Evolutionary conservation across 257 asterid genomes (phyloP).

Genomic region (Orobanche coerulescens): DNA sequence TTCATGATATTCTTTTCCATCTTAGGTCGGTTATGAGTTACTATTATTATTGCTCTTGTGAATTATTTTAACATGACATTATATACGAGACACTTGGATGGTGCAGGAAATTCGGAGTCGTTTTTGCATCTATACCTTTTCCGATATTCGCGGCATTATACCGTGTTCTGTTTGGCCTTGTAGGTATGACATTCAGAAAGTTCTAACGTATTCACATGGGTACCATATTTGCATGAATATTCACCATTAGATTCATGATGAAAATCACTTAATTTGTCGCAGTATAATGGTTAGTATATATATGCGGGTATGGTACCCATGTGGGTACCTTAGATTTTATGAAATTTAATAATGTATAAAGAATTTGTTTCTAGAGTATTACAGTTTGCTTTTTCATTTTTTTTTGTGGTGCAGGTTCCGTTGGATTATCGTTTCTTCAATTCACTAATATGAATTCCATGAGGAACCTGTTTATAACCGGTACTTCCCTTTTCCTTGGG

Average conservation of each 20-base stretch:
- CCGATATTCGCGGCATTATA: conserved; percentile 85
- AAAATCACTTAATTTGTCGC: too few species aligned
- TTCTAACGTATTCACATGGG: too few species aligned
- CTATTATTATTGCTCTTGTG: too few species aligned
- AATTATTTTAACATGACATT: too few species aligned
- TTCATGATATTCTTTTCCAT: conserved; percentile 97
- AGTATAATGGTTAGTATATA: too few species aligned
- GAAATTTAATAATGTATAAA: background rate
- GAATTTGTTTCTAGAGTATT: background rate
- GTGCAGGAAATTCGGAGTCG: conserved; percentile 97
- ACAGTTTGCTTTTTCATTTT: background rate
- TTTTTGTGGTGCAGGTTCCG: conserved; percentile 59
- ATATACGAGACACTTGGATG: background rate
- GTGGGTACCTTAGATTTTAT: too few species aligned
- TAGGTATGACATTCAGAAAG: conserved; percentile 58
- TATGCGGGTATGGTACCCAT: too few species aligned
- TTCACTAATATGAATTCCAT: conserved; percentile 98
- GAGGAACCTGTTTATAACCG: conserved; percentile 91
- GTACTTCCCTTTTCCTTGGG: conserved; percentile 90
- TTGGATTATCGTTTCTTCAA: conserved; percentile 91
- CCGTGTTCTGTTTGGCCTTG: conserved; percentile 92
- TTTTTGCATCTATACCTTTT: conserved; percentile 93
- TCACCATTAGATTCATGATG: too few species aligned
- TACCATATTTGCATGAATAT: too few species aligned
- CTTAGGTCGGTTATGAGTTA: conserved; percentile 70